These are phyloP conservation scores for Articulospora tetracladia DNA, from an alignment of 495 filamentous ascomycete species.

Conservation along the genomic window DNA sequence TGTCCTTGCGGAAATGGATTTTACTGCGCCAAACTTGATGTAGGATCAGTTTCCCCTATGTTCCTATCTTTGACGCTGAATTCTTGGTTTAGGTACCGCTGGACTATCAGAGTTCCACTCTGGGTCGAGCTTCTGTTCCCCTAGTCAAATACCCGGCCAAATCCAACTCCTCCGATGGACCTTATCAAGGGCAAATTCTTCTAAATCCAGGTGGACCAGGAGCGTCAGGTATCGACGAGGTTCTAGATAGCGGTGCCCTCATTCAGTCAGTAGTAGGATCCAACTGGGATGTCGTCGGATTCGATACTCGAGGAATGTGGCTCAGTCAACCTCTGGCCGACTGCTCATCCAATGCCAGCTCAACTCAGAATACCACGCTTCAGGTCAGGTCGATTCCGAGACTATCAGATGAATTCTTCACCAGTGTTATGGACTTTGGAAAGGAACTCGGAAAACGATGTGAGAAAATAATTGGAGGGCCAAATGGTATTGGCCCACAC, in stretches of 20 bases:
- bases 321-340: constrained; percentile 35
- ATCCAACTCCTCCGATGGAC: not conserved
- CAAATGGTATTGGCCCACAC: constrained; percentile 12
- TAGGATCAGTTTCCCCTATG: not conserved
- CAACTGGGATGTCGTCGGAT: constrained; percentile 46
- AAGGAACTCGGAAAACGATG: constrained; percentile 9
- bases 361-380: not conserved
- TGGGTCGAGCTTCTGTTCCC: constrained; percentile 9
- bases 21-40: constrained; percentile 14
- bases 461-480: constrained; percentile 6
- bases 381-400: not conserved
- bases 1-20: constrained; percentile 9
- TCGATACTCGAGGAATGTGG: constrained; percentile 53
- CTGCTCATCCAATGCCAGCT: not conserved
- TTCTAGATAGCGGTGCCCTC: not conserved
- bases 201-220: constrained; percentile 22
- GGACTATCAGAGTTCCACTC: constrained; percentile 5
- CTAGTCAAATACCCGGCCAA: constrained; percentile 9
- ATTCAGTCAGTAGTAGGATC: constrained; percentile 6
- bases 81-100: constrained; percentile 15
- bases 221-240: not conserved
- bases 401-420: constrained; percentile 1
- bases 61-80: not conserved
- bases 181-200: constrained; percentile 14
- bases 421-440: not conserved